Conservation (phyloP, 345 rosid genomes). For the Salix purpurea region DNA sequence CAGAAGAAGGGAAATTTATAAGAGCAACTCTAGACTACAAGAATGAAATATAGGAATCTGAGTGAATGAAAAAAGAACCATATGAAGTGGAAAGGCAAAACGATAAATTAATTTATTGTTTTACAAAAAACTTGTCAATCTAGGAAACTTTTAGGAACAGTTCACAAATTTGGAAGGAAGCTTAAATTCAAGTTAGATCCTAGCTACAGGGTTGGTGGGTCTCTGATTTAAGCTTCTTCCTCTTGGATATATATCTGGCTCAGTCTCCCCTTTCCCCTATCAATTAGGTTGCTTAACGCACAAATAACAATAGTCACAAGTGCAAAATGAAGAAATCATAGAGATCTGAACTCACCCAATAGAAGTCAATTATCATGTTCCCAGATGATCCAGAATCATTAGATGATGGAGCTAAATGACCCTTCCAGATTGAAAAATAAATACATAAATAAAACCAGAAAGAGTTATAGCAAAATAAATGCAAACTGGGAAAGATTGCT, state of each 20-base stretch:
- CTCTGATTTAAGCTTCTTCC: background rate
- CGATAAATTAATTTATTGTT: background rate
- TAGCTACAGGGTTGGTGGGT: background rate
- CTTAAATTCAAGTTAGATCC: background rate
- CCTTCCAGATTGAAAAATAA: slow-evolving; percentile 39
- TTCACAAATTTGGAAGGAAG: background rate
- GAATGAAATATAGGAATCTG: background rate
- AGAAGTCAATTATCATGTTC: slow-evolving; percentile 86
- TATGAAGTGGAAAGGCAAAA: background rate
- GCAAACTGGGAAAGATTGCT: slow-evolving; percentile 11
- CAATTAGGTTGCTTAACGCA: background rate
- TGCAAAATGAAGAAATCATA: slow-evolving; percentile 1
- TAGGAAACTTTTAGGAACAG: background rate
- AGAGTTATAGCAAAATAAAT: slow-evolving; percentile 14
- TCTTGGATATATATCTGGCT: background rate
- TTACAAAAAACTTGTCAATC: background rate
- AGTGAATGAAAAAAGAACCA: background rate
- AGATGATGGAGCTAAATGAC: slow-evolving; percentile 90
- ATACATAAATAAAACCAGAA: slow-evolving; percentile 1
- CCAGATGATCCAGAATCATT: slow-evolving; percentile 92
- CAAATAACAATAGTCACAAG: background rate
- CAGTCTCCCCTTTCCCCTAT: background rate
- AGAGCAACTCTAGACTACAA: slow-evolving; percentile 9
- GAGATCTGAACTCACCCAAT: slow-evolving; percentile 65
- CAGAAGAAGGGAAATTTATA: slow-evolving; percentile 14